These are phyloP conservation scores for Eutypella sp. DNA, from an alignment of 2,329 filamentous ascomycete genomes.

Conservation along the genomic window DNA sequence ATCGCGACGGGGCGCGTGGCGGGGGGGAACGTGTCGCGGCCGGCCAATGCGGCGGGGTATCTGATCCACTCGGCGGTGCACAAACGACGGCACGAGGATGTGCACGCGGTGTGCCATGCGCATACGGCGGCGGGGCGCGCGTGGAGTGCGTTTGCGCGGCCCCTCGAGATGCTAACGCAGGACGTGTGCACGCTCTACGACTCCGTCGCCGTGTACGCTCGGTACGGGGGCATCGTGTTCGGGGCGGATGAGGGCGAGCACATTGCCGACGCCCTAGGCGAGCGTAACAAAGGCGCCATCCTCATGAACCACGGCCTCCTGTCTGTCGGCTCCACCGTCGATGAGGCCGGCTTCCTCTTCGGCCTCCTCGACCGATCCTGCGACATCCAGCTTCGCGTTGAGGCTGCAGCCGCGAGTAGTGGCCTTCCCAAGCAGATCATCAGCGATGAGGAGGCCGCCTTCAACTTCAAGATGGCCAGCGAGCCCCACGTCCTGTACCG, in stretches of 20 bases:
- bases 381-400: conserved; percentile 61
- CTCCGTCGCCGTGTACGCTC: conserved; percentile 59
- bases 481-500: conserved; percentile 27
- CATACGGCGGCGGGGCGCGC: conserved; percentile 64
- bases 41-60: conserved; percentile 64
- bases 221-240: conserved; percentile 48
- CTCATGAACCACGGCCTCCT: conserved; percentile 69
- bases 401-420: conserved; percentile 52
- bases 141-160: conserved; percentile 60
- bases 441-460: conserved; percentile 35
- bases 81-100: conserved; percentile 55
- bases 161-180: conserved; percentile 67
- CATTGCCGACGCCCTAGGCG: conserved; percentile 59
- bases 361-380: conserved; percentile 65
- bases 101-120: conserved; percentile 63
- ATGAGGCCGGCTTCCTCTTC: conserved; percentile 69
- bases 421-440: conserved; percentile 36
- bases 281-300: conserved; percentile 54
- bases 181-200: conserved; percentile 58
- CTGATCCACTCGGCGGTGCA: conserved; percentile 66
- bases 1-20: conserved; percentile 52
- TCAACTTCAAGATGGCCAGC: conserved; percentile 34
- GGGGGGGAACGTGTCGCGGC: conserved; percentile 54
- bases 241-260: conserved; percentile 59
- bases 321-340: conserved; percentile 66